Conservation (phyloP, 805 yeast genomes). For the Kuraishia capsulata region DNA sequence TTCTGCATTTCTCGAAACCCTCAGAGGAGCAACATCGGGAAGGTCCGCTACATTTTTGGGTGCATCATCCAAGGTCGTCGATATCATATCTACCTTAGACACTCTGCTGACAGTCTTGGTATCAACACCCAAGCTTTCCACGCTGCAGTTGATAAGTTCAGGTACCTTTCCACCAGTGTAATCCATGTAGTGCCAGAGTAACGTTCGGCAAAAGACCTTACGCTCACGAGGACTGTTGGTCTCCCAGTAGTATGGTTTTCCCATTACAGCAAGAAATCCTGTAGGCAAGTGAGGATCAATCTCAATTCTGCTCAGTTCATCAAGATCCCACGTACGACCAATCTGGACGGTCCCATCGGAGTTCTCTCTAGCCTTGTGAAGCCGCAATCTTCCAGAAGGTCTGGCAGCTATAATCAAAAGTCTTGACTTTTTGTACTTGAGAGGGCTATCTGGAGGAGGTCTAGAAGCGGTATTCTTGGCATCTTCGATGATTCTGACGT, state of each 20-base stretch:
- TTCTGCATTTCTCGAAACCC: no score
- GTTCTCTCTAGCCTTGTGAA: slow-evolving; percentile 83
- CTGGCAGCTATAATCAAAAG: slow-evolving; percentile 54
- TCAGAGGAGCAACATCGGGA: no score
- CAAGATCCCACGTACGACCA: slow-evolving; percentile 88
- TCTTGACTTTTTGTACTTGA: slow-evolving; percentile 48
- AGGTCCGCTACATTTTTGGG: no score
- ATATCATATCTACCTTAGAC: neutral
- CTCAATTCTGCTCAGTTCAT: slow-evolving; percentile 51
- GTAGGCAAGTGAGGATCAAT: slow-evolving; percentile 41
- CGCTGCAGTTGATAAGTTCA: slow-evolving; percentile 38
- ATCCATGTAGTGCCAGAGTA: slow-evolving; percentile 43
- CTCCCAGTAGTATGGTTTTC: slow-evolving; percentile 82
- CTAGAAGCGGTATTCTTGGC: slow-evolving; percentile 56
- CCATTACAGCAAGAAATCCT: slow-evolving; percentile 53
- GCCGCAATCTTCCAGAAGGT: slow-evolving; percentile 54
- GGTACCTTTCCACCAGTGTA: slow-evolving; percentile 51
- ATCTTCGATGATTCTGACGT: slow-evolving; percentile 68
- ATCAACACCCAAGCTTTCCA: slow-evolving; percentile 4
- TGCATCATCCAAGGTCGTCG: no score
- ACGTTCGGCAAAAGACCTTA: slow-evolving; percentile 43
- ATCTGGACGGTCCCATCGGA: slow-evolving; percentile 71
- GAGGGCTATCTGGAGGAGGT: slow-evolving; percentile 49
- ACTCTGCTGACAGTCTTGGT: neutral
- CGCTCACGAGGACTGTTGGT: slow-evolving; percentile 50